Conservation (phyloP, 2,329 filamentous ascomycete genomes). For the Gaeumannomyces tritici region DNA sequence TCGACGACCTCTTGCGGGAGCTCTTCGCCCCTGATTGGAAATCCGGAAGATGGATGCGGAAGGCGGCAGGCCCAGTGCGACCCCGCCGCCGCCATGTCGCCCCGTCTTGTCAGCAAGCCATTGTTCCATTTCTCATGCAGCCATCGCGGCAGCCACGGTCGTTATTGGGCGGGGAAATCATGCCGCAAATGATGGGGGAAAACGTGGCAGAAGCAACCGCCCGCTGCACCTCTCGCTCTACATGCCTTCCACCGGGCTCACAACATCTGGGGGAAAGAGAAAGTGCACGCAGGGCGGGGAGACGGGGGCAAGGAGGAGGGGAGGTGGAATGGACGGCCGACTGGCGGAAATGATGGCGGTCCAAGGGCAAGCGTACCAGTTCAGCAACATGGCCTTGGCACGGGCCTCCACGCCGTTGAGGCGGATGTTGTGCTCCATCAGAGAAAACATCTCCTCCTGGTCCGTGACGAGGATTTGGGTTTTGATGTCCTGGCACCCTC, state of each 20-base stretch:
- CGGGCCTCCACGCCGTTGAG: conserved; percentile 61
- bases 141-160: background rate
- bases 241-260: background rate
- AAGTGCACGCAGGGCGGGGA: background rate
- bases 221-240: background rate
- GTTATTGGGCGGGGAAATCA: background rate
- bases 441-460: conserved; percentile 70
- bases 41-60: background rate
- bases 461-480: conserved; percentile 72
- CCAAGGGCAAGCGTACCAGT: conserved; percentile 54
- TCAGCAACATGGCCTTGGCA: conserved; percentile 61
- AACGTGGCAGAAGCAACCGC: background rate
- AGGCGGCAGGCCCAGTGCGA: background rate
- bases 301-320: background rate
- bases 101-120: background rate
- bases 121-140: background rate
- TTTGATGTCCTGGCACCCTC: conserved; percentile 39
- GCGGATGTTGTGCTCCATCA: conserved; percentile 83
- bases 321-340: background rate
- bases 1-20: conserved; percentile 42
- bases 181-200: background rate
- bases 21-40: conserved; percentile 44
- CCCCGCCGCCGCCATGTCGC: background rate
- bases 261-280: background rate
- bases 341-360: background rate